Evolutionary conservation across 2,329 filamentous ascomycete genomes (phyloP), one percentile per base, ranked within the genome.

Genomic region (Chaetomium olivaceum): DNA sequence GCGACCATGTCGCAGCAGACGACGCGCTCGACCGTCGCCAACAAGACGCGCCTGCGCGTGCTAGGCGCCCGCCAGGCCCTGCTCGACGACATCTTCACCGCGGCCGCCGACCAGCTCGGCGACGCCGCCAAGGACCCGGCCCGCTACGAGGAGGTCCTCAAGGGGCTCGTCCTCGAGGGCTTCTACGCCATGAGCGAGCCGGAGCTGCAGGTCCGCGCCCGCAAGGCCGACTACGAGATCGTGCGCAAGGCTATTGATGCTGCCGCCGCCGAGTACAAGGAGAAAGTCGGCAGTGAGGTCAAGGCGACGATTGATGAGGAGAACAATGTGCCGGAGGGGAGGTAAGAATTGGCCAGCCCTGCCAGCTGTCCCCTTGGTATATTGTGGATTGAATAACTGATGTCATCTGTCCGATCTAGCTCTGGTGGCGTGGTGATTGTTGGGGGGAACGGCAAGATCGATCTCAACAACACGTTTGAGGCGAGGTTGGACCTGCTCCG

Each of bases 1-100:
- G 94, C 95, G 74, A 87, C 91, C 83, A 96, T 98, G 92, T 94
- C 92, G 69, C 95, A 98, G 86, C 95, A 99, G 83, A 98, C 98
- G 82, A 96, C 93, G 70, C 91, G 91, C 77, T 98, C 93, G 70
- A 98, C 93, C 69, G 89, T 97, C 69, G 87, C 93, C 81, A 99
- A 99, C 86, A 96, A 97, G 85, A 95, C 92, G 65, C 89, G 95
- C 68, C 89, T 99, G 79, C 90, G 90, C 77, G 90, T 99, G 63
- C 89, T 99, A 66, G 86, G 86, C 69, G 91, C 93, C 66, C 87
- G 93, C 74, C 95, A 99, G 84, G 90, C 94, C 80, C 83, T 99
- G 74, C 87, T 99, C 73, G 92, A 99, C 79, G 85, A 86, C 69
- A 89, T 99, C 77, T 99, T 98, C 77, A 90, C 96, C 77, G 80